These are phyloP conservation scores for Chlorella variabilis DNA, from an alignment of 163 green algal genomes.

Conservation along the genomic window DNA sequence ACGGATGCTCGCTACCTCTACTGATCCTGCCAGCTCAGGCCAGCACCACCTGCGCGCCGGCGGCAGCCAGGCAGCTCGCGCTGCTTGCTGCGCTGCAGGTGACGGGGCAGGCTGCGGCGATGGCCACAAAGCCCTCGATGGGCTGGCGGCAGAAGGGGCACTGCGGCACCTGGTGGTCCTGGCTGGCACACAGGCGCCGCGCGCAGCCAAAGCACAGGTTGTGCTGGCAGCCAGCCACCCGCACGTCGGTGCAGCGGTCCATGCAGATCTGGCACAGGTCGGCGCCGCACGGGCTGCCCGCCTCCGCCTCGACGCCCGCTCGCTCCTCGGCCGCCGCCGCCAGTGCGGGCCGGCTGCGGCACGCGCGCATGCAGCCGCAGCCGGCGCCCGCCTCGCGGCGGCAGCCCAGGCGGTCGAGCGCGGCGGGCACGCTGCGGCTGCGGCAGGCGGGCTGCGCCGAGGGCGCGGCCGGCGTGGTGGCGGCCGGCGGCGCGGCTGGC, in stretches of 20 bases:
- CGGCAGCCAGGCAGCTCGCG: too few relatives aligned
- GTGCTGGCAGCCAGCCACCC: conserved; percentile 47
- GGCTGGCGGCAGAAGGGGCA: conserved; percentile 53
- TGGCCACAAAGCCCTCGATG: conserved; percentile 50
- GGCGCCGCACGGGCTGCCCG: not conserved
- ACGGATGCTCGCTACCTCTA: too few relatives aligned
- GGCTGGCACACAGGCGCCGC: conserved; percentile 35
- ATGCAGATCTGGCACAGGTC: conserved; percentile 48
- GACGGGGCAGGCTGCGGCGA: too few relatives aligned
- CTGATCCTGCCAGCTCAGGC: too few relatives aligned
- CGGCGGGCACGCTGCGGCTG: conserved; percentile 22
- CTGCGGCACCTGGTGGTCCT: conserved; percentile 45
- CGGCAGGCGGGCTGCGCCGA: not conserved
- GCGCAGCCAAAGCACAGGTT: conserved; percentile 53
- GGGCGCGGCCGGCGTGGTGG: not conserved
- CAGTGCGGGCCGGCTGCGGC: not conserved
- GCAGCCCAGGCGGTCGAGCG: not conserved
- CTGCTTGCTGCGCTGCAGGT: too few relatives aligned
- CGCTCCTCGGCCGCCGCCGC: not conserved
- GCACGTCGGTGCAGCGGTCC: conserved; percentile 34
- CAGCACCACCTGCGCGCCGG: too few relatives aligned
- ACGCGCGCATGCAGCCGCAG: not conserved
- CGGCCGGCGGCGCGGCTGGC: not conserved
- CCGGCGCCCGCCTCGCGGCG: not conserved
- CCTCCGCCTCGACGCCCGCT: too few relatives aligned